Base-by-base conservation (phyloP, 805 yeast species). In the Zygosaccharomyces kombuchaensis region DNA sequence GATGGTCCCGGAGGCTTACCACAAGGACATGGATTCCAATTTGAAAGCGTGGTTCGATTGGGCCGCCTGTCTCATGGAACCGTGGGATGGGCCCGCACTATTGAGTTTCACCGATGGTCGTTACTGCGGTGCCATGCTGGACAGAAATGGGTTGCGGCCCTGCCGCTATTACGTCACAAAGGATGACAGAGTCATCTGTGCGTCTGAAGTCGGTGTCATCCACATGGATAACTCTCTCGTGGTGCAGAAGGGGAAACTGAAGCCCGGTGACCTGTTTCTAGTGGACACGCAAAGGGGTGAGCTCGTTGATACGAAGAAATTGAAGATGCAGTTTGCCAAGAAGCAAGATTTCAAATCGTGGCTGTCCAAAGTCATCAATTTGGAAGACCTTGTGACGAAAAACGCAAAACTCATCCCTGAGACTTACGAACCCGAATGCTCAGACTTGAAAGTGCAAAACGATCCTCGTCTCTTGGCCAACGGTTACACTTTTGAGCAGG, bases 31-130 rank as follows among this genome's bases (percentile, higher is more conserved):
- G 85, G 96, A 91, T 66, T 87, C 95, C 45, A 83, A 85, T 67
- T 86, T 90, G 72, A 81, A 78, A 59, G 97, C 98, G 0, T 91
- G 95, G 69, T 91, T 91, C 71, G 97, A 93, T 68, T 91, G 98
- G 98, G 98, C 97, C 39, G 96, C 98, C 9, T 89, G 97, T 71
- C 72, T 91, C 54, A 93, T 93, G 96, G 99, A 91, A 72, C 98
- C 98, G 7, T 91, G 99, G 99, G 99, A 91, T 71, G 99, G 99
- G 54, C 99, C 99, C 14, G 98, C 98, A 29, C 73, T 93, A 56
- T 87, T 91, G 73, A 89, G 96, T 25, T 93, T 91, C 68, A 91
- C 97, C 30, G 98, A 91, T 68, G 97, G 96, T 57, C 79, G 98
- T 59, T 91, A 87, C 77, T 88, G 96, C 71, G 99, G 99, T 74